Base-by-base conservation (phyloP, 2,329 filamentous ascomycete species). In the Curvularia eragrostidis region DNA sequence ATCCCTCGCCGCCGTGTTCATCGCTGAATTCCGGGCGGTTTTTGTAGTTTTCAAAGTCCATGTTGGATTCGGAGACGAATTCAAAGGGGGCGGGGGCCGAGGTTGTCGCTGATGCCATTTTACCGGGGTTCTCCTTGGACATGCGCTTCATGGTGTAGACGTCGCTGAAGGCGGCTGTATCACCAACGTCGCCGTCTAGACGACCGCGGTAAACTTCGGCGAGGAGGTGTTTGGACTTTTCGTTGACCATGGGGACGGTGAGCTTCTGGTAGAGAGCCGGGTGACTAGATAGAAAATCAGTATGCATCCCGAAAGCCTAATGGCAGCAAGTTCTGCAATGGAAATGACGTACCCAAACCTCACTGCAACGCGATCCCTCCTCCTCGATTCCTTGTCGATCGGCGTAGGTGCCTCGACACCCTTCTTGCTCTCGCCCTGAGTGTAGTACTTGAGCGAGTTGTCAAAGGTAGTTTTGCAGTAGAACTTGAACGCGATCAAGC, bases 181-280 rank as follows among this genome's bases (percentile, higher is more conserved):
- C 83, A 21, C 72, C 74, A 0, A 73, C 34, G 2, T 82, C 83
- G 24, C 86, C 85, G 55, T 92, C 89, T 23, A 96, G 79, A 4
- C 94, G 89, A 10, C 93, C 94, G 23, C 88, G 88, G 75, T 97
- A 97, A 48, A 99, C 84, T 42, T 90, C 87, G n/a, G 89, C 89
- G 9, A 99, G 84, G 39, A 95, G 84, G 58, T 95, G 93, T 69
- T 95, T 91, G 2, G 92, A 91, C 77, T 91, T 96, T 52, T 91
- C 90, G 69, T 96, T 90, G 3, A 98, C 94, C 93, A 98, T 97
- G 2, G 94, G 94, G 0, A 93, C 96, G 67, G 94, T 93, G 19
- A 98, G 83, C 3, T 91, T 89, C 76, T 90, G 91, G 81, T 95
- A 97, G 15, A 98, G 83, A 4, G 91, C 93, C 1, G 94, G 95